Base-by-base conservation (phyloP, 495 filamentous ascomycete species). In the Penicillium herquei region DNA sequence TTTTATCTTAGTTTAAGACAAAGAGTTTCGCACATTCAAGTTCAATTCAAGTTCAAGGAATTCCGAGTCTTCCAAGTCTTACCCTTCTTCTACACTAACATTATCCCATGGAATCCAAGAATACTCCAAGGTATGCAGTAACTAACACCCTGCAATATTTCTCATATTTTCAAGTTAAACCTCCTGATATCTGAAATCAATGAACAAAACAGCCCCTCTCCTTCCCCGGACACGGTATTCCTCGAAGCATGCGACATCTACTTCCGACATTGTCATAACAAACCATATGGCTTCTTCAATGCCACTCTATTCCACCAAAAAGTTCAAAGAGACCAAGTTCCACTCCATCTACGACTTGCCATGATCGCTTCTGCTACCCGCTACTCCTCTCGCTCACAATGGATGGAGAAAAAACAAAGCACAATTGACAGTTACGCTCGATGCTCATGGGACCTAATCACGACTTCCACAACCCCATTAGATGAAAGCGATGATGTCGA, bases 251-350 rank as follows among this genome's bases (percentile, higher is more conserved):
- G 58, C 58, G 53, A 59, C 39, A 52, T 63, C 9, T 71, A 63
- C 50, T 71, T 71, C 51, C 33, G 44, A 11, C 64, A 64, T 35
- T 65, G 58, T 33, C 70, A 72, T 33, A 69, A 70, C 40, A 63
- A 69, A 53, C 67, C 67, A 7, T 72, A 66, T 48, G 58, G 57
- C 12, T 61, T 70, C 41, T 72, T 72, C 56, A 57, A 66, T 41
- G 63, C 65, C 9, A 39, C 45, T 7, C 49, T 51, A 1, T 70
- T 72, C 26, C 54, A 59, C 16, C 49, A 59, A 30, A 58, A 57
- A 7, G 44, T 58, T 16, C 32, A 52, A 14, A 32, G 46, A 13
- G 52, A 53, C 32, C 46, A 18, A 26, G 44, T 70, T 2, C 67
- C 70, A 9, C 40, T 58, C 0, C 54, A 68, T 40, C 54, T 70